Evolutionary conservation across 1,139 yeast genomes (phyloP).

Genomic region (Zygosaccharomyces sapae): DNA sequence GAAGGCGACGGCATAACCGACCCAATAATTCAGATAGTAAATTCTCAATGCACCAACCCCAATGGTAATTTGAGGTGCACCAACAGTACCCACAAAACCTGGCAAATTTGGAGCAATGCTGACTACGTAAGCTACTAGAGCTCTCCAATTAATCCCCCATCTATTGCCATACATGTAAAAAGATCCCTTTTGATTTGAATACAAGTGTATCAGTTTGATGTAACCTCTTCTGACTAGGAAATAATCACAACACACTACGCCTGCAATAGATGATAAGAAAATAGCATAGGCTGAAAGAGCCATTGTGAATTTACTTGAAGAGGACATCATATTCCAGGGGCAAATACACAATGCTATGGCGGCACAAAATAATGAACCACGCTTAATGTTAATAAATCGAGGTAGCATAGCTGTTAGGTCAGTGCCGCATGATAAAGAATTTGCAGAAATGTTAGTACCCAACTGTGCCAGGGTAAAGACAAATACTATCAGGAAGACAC

Average conservation of each 20-base stretch:
- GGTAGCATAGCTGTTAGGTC: slow-evolving; percentile 85
- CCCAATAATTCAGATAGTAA: slow-evolving; percentile 67
- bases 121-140: slow-evolving; percentile 62
- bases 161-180: slow-evolving; percentile 55
- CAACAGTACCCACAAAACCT: slow-evolving; percentile 83
- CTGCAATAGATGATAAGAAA: slow-evolving; percentile 82
- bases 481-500: slow-evolving; percentile 73
- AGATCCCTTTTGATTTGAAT: slow-evolving; percentile 43
- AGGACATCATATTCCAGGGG: slow-evolving; percentile 81
- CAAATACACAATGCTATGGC: slow-evolving; percentile 70
- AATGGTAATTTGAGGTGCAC: slow-evolving; percentile 57
- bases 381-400: slow-evolving; percentile 70
- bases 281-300: slow-evolving; percentile 83
- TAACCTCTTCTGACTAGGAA: slow-evolving; percentile 72
- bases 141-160: slow-evolving; percentile 78
- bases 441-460: slow-evolving; percentile 90
- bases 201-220: slow-evolving; percentile 60
- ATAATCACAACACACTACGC: slow-evolving; percentile 75
- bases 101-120: slow-evolving; percentile 81
- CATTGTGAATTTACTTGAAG: slow-evolving; percentile 74
- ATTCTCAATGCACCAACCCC: slow-evolving; percentile 62
- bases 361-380: slow-evolving; percentile 82
- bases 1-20: slow-evolving; percentile 63
- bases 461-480: slow-evolving; percentile 82
- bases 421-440: slow-evolving; percentile 85